Evolutionary conservation across 768 basidiomycete species (phyloP).

Genomic region (Filobasidium floriforme): DNA sequence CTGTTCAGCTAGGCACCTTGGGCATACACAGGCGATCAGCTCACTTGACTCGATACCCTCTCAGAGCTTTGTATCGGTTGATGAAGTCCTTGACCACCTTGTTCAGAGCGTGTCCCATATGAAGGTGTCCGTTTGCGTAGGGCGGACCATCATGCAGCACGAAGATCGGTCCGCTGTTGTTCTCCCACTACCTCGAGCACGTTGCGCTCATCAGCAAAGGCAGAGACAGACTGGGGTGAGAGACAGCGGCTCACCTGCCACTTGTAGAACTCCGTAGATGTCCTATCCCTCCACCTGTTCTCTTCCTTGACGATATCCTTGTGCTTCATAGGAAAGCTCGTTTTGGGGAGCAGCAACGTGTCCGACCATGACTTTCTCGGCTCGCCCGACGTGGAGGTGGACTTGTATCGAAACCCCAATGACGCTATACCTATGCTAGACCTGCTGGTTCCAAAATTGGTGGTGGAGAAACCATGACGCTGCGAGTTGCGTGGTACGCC

Average conservation of each 20-base stretch:
- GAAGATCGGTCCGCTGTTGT: constrained; percentile 62
- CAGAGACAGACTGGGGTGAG: not conserved
- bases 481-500: not conserved
- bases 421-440: not conserved
- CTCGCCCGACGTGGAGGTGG: not conserved
- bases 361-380: constrained; percentile 39
- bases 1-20: not conserved
- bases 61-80: constrained; percentile 73
- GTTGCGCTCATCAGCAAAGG: not conserved
- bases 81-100: constrained; percentile 95
- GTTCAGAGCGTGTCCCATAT: constrained; percentile 94
- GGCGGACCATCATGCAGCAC: constrained; percentile 94
- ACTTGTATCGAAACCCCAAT: not conserved
- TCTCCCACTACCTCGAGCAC: constrained; percentile 52
- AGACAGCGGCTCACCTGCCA: constrained; percentile 45
- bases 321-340: constrained; percentile 65
- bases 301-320: constrained; percentile 59
- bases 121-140: constrained; percentile 91
- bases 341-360: constrained; percentile 74
- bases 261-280: constrained; percentile 65
- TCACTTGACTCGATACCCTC: constrained; percentile 73
- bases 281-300: constrained; percentile 54
- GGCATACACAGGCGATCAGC: constrained; percentile 40
- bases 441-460: no score
- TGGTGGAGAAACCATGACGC: not conserved